Conservation (phyloP, 495 filamentous ascomycete genomes). For the Viridothelium virens region DNA sequence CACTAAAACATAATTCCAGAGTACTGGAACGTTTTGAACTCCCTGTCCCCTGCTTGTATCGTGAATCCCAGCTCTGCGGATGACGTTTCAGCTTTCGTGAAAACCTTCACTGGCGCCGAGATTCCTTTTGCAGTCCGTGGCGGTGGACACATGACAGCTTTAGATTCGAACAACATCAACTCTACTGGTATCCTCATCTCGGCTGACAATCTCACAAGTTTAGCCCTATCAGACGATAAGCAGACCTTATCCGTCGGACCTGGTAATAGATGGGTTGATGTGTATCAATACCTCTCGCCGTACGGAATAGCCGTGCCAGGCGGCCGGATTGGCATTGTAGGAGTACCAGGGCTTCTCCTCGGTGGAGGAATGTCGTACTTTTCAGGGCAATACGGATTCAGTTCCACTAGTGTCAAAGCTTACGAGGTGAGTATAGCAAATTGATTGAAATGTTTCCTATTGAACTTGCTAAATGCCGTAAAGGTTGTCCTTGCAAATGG, state of each 20-base stretch:
- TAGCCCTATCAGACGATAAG: slow-evolving; percentile 39
- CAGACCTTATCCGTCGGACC: slow-evolving; percentile 20
- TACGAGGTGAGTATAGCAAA: slow-evolving; percentile 42
- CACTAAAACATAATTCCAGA: not conserved
- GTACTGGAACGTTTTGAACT: not conserved
- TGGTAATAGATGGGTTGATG: slow-evolving; percentile 26
- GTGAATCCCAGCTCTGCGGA: not conserved
- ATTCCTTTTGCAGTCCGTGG: slow-evolving; percentile 3
- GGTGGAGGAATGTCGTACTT: slow-evolving; percentile 26
- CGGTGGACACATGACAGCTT: not conserved
- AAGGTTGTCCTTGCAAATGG: slow-evolving; percentile 30
- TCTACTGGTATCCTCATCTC: slow-evolving; percentile 5
- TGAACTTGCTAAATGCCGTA: not conserved
- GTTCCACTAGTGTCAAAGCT: slow-evolving; percentile 29
- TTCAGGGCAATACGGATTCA: slow-evolving; percentile 12
- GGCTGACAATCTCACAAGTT: not conserved
- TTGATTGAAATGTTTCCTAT: slow-evolving; percentile 45
- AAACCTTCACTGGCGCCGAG: not conserved
- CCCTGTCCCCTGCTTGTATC: not conserved
- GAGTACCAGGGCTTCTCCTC: slow-evolving; percentile 28
- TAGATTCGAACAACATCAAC: not conserved
- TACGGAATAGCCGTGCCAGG: slow-evolving; percentile 22
- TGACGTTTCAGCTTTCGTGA: slow-evolving; percentile 3
- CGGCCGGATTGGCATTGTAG: slow-evolving; percentile 24
- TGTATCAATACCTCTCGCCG: slow-evolving; percentile 23